Percentiles rank a stretch among this genome's conserved stretches.
Conservation (phyloP, 179 eudicot genomes). For the Spinacia oleracea region DNA sequence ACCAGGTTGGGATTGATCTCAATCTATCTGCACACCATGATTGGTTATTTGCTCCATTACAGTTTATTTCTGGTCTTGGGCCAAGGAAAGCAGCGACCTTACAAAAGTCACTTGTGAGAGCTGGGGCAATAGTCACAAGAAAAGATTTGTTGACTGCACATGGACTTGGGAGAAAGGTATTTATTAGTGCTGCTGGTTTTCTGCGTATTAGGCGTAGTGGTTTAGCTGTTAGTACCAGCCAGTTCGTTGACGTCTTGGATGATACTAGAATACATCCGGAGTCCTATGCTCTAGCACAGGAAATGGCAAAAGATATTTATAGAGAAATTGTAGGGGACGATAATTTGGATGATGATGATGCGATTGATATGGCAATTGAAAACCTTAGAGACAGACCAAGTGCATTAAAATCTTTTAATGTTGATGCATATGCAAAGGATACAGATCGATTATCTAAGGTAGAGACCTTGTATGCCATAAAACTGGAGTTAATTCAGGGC, state of each 20-base stretch:
- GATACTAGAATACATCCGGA: constrained; percentile 98
- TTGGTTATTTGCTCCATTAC: constrained; percentile 92
- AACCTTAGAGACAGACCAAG: constrained; percentile 84
- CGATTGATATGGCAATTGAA: constrained; percentile 88
- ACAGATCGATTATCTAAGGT: constrained; percentile 52
- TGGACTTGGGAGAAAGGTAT: constrained; percentile 87
- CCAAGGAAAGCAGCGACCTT: constrained; percentile 93
- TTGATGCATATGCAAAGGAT: constrained; percentile 64
- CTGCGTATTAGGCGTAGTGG: constrained; percentile 90
- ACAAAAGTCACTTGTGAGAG: constrained; percentile 77
- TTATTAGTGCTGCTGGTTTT: constrained; percentile 92
- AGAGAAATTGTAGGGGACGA: constrained; percentile 61
- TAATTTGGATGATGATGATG: constrained; percentile 74
- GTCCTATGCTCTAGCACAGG: constrained; percentile 87
- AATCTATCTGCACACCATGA: constrained; percentile 94
- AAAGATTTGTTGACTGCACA: constrained; percentile 76
- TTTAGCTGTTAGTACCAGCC: constrained; percentile 73
- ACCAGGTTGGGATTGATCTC: constrained; percentile 95
- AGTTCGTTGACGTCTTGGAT: constrained; percentile 85
- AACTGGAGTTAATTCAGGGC: constrained; percentile 84
- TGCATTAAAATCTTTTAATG: constrained; percentile 55
- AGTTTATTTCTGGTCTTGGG: constrained; percentile 97
- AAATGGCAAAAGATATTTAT: constrained; percentile 88
- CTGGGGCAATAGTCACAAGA: constrained; percentile 69
- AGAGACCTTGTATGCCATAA: constrained; percentile 72